Conservation (phyloP, 768 basidiomycete species). For the Russula abietina region DNA sequence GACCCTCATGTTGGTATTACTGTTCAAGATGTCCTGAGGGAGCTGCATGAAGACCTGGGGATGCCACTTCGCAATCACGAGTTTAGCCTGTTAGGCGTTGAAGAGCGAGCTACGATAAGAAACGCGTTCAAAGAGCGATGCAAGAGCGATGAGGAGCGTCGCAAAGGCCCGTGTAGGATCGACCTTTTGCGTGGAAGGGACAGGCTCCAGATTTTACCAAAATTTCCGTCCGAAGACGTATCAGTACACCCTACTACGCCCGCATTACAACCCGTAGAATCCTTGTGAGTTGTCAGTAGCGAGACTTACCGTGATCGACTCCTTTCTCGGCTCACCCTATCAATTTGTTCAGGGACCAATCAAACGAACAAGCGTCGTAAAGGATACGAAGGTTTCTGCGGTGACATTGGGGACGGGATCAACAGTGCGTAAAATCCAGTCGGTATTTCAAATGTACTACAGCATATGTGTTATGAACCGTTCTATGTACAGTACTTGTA, state of each 20-base stretch:
- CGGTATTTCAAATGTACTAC: too few relatives aligned
- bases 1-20: neutral
- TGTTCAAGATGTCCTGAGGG: constrained; percentile 3
- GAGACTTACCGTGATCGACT: neutral
- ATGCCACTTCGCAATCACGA: neutral
- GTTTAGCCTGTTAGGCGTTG: neutral
- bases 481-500: too few relatives aligned
- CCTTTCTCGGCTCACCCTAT: neutral
- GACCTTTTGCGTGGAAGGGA: constrained; percentile 8
- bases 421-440: too few relatives aligned
- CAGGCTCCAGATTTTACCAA: constrained; percentile 11
- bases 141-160: neutral
- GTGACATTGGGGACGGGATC: too few relatives aligned
- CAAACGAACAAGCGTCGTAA: too few relatives aligned
- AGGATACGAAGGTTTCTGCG: too few relatives aligned
- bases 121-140: constrained; percentile 3
- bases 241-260: neutral
- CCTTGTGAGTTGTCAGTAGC: neutral
- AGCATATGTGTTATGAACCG: too few relatives aligned
- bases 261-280: too few relatives aligned
- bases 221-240: neutral
- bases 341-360: neutral
- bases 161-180: neutral
- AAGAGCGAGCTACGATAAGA: neutral
- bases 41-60: constrained; percentile 3